These are phyloP conservation scores for Coemansia sp. DNA, from an alignment of 371 early-diverging fungal species.

Conservation along the genomic window DNA sequence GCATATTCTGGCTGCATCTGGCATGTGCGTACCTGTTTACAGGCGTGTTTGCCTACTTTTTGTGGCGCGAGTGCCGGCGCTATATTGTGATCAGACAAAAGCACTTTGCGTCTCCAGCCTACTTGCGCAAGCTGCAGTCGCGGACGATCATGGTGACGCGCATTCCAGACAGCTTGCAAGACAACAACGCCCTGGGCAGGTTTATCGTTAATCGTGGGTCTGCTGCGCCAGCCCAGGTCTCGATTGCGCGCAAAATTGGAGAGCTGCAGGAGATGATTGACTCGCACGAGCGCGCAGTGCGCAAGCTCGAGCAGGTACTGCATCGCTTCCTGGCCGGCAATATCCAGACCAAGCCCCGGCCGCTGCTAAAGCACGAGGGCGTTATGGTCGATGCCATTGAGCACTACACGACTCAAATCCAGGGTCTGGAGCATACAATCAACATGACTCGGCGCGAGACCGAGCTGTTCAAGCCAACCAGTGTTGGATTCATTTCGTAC, in stretches of 20 bases:
- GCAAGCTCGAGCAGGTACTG: constrained; percentile 64
- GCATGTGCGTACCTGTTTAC: constrained; percentile 61
- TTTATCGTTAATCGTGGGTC: constrained; percentile 56
- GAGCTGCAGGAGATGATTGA: constrained; percentile 65
- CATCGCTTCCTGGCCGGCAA: constrained; percentile 60
- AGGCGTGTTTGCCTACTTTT: constrained; percentile 52
- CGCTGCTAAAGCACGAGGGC: constrained; percentile 51
- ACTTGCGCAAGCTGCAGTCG: constrained; percentile 61
- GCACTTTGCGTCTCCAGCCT: constrained; percentile 63
- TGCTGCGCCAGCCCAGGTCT: constrained; percentile 59
- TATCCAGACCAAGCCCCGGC: constrained; percentile 24
- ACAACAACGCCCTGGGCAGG: constrained; percentile 55
- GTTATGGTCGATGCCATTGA: constrained; percentile 75
- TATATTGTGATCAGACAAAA: constrained; percentile 58
- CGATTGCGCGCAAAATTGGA: constrained; percentile 69
- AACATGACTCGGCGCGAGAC: constrained; percentile 56
- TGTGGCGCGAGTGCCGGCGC: constrained; percentile 55
- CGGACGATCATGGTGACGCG: constrained; percentile 71
- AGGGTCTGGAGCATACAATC: constrained; percentile 66
- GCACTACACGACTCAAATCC: constrained; percentile 64
- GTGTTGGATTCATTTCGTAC: constrained; percentile 76
- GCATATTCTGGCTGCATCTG: constrained; percentile 65
- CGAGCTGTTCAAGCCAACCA: constrained; percentile 58
- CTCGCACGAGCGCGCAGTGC: constrained; percentile 68
- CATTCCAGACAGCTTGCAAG: constrained; percentile 62